Conservation (phyloP, 2,329 filamentous ascomycete genomes). For the Calonectria pseudoturangicola region DNA sequence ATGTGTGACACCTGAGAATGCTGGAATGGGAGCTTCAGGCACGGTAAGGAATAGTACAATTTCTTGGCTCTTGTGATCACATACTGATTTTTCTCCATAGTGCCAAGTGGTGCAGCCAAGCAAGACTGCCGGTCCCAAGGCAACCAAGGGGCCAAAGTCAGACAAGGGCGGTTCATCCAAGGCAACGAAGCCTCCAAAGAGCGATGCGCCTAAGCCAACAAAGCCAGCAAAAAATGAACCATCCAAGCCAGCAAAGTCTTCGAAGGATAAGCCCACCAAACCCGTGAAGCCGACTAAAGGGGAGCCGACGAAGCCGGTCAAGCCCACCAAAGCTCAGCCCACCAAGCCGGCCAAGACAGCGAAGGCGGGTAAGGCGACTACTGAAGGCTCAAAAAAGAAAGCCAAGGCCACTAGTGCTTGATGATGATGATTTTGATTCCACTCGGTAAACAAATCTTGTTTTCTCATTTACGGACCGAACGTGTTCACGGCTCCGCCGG, state of each 20-base stretch:
- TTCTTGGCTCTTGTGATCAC: neutral
- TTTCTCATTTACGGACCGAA: no score
- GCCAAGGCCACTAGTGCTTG: neutral
- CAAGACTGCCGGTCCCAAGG: neutral
- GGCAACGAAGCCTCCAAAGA: neutral
- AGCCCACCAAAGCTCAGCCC: neutral
- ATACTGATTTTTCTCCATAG: neutral
- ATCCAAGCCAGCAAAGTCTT: neutral
- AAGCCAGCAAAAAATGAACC: neutral
- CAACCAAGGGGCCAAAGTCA: neutral
- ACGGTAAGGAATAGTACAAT: neutral
- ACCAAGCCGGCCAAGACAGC: neutral
- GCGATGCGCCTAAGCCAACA: neutral
- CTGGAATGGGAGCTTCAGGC: constrained; percentile 1
- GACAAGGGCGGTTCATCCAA: neutral
- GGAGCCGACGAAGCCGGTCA: neutral
- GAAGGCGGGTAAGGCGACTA: neutral
- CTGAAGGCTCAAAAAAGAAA: neutral
- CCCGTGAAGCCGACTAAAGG: neutral
- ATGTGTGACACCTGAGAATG: neutral
- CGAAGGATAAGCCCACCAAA: neutral
- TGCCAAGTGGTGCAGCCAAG: neutral
- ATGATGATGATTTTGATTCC: no score
- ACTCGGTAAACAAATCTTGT: no score
- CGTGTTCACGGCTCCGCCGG: no score